A percentile compares a stretch with the other conserved stretches of the same genome.
Evolutionary conservation across 2,329 filamentous ascomycete genomes (phyloP).

Genomic region (Endocalyx cinctus): DNA sequence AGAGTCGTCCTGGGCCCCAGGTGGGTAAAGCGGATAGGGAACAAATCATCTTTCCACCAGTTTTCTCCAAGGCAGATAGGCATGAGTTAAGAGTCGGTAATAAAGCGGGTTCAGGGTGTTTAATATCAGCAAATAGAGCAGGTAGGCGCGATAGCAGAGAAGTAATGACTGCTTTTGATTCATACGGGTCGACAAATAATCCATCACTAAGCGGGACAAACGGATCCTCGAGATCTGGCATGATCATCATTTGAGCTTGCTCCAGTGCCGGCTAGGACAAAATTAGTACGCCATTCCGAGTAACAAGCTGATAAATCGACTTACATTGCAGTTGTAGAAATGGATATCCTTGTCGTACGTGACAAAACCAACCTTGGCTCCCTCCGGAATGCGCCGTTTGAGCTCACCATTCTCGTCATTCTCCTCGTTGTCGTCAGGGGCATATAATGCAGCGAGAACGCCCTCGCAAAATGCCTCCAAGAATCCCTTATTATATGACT

Average conservation of each 20-base stretch:
- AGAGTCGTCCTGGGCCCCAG: constrained; percentile 81
- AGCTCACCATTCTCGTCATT: constrained; percentile 49
- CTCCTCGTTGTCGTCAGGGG: constrained; percentile 51
- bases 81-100: constrained; percentile 81
- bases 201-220: constrained; percentile 90
- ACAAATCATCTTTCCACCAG: constrained; percentile 89
- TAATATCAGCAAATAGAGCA: constrained; percentile 78
- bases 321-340: constrained; percentile 89
- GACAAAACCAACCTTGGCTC: constrained; percentile 87
- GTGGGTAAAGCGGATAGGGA: constrained; percentile 84
- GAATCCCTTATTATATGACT: constrained; percentile 86
- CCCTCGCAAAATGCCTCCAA: constrained; percentile 87
- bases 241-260: constrained; percentile 95
- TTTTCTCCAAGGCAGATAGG: constrained; percentile 75
- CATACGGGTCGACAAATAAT: constrained; percentile 89
- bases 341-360: constrained; percentile 97
- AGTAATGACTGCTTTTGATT: constrained; percentile 77
- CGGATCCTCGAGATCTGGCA: constrained; percentile 95
- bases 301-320: constrained; percentile 21
- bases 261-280: constrained; percentile 62
- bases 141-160: constrained; percentile 82
- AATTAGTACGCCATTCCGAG: constrained; percentile 2
- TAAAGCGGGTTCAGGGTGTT: constrained; percentile 86
- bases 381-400: constrained; percentile 62
- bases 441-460: constrained; percentile 80